Evolutionary conservation across 2,329 filamentous ascomycete genomes (phyloP).

Genomic region (Trichoderma sp.): DNA sequence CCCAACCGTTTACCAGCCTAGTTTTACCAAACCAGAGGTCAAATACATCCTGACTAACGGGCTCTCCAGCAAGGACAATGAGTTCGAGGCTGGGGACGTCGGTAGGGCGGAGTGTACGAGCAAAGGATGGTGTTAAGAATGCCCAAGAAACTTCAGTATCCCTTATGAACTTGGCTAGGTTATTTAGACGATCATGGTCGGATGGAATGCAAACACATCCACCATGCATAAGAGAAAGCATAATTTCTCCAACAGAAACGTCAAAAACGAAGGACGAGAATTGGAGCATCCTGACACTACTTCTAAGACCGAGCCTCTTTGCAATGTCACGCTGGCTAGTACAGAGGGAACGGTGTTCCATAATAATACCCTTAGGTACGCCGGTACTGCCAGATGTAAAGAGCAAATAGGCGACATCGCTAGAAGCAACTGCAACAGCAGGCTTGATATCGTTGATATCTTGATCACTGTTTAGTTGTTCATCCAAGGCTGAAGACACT

Average conservation of each 20-base stretch:
- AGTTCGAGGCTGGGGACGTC: constrained; percentile 18
- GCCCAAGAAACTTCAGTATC: constrained; percentile 19
- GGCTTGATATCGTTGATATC: constrained; percentile 28
- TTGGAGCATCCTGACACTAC: constrained; percentile 20
- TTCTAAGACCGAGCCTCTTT: constrained; percentile 7
- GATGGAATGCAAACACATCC: constrained; percentile 23
- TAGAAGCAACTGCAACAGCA: constrained; percentile 22
- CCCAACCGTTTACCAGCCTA: constrained; percentile 20
- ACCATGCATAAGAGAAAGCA: constrained; percentile 14
- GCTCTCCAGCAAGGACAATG: constrained; percentile 20
- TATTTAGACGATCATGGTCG: constrained; percentile 14
- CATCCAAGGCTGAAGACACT: not conserved
- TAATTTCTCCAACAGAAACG: constrained; percentile 20
- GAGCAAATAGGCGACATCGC: constrained; percentile 27
- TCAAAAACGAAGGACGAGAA: constrained; percentile 23
- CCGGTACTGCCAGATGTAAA: constrained; percentile 32
- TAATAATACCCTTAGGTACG: constrained; percentile 27
- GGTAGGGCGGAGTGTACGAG: constrained; percentile 25
- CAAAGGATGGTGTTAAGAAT: constrained; percentile 21
- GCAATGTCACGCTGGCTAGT: constrained; percentile 26
- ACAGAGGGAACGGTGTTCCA: constrained; percentile 46
- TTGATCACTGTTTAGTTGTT: not conserved
- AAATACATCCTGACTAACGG: constrained; percentile 17
- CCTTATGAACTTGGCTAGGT: not conserved
- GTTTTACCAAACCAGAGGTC: constrained; percentile 18